Conservation (phyloP, 179 eudicot genomes). For the Vitellaria paradoxa region DNA sequence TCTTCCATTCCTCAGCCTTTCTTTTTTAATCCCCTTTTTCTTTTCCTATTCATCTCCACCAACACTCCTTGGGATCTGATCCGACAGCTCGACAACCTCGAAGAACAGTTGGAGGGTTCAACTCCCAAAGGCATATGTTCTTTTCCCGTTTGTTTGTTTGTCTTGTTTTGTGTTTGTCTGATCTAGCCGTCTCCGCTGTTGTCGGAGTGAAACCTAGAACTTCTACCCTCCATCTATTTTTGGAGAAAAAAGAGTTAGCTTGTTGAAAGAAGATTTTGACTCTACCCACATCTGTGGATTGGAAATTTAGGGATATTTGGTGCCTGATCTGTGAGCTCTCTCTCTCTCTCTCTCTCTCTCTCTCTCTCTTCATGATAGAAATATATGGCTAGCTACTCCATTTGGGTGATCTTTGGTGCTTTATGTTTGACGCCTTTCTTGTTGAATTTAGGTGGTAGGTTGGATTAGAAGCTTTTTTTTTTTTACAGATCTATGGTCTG, state of each 20-base stretch:
- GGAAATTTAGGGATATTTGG: not conserved
- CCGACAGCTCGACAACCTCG: slow-evolving; percentile 6
- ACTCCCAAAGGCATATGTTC: slow-evolving; percentile 27
- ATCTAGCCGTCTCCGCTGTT: not conserved
- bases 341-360: slow-evolving; percentile 6
- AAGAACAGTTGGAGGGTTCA: slow-evolving; percentile 14
- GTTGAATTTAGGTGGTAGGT: not conserved
- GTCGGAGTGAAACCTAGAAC: not conserved
- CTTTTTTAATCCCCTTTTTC: slow-evolving; percentile 10
- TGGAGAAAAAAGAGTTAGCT: not conserved
- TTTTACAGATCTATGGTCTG: not conserved
- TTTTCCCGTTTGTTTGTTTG: not conserved
- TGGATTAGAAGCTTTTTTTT: not conserved
- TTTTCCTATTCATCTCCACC: not conserved
- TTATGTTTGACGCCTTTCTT: not conserved
- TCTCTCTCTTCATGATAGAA: not conserved
- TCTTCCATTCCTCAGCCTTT: slow-evolving; percentile 16
- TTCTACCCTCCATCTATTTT: not conserved
- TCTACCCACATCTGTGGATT: slow-evolving; percentile 4
- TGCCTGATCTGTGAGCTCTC: slow-evolving; percentile 10
- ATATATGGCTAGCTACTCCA: not conserved
- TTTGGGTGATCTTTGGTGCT: not conserved
- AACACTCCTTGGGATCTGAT: slow-evolving; percentile 22
- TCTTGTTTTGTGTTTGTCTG: not conserved
- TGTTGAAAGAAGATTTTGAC: not conserved